These are phyloP conservation scores for Diplodia sapinea DNA, from an alignment of 2,329 filamentous ascomycete species.

Conservation along the genomic window DNA sequence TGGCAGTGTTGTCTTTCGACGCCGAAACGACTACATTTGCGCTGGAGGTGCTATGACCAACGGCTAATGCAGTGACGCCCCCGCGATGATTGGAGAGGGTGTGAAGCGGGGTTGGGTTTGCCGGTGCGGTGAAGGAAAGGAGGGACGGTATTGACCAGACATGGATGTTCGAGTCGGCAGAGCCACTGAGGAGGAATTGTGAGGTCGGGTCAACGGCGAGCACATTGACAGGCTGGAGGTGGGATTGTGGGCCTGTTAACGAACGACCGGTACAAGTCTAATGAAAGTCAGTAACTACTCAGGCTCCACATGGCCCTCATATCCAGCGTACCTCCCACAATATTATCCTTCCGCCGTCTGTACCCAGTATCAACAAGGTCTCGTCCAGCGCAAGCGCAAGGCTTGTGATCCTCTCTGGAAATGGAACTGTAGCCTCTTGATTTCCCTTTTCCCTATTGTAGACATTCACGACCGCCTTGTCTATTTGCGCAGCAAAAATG, in stretches of 20 bases:
- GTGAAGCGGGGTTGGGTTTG: conserved; percentile 68
- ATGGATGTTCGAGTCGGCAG: conserved; percentile 86
- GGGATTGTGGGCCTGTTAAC: conserved; percentile 75
- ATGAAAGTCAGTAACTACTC: conserved; percentile 34
- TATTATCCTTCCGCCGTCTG: conserved; percentile 82
- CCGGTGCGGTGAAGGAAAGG: conserved; percentile 63
- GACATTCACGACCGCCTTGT: conserved; percentile 91
- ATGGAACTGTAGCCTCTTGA: conserved; percentile 86
- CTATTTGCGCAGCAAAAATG: conserved; percentile 87
- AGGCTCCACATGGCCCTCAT: conserved; percentile 41
- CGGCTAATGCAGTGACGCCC: conserved; percentile 67
- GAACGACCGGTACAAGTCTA: conserved; percentile 77
- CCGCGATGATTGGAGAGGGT: conserved; percentile 80
- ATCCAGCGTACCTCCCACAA: conserved; percentile 80
- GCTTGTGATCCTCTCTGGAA: conserved; percentile 84
- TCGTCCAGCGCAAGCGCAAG: conserved; percentile 72
- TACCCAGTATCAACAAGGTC: conserved; percentile 76
- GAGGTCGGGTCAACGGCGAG: conserved; percentile 73
- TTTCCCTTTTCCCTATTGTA: conserved; percentile 84
- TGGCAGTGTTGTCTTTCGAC: conserved; percentile 84
- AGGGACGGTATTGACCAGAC: conserved; percentile 85
- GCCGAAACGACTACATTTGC: conserved; percentile 84
- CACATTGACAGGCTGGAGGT: conserved; percentile 80
- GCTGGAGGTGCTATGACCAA: conserved; percentile 71
- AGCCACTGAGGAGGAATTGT: conserved; percentile 76